Evolutionary conservation across 768 basidiomycete genomes (phyloP).

Genomic region (Lactarius tabidus): DNA sequence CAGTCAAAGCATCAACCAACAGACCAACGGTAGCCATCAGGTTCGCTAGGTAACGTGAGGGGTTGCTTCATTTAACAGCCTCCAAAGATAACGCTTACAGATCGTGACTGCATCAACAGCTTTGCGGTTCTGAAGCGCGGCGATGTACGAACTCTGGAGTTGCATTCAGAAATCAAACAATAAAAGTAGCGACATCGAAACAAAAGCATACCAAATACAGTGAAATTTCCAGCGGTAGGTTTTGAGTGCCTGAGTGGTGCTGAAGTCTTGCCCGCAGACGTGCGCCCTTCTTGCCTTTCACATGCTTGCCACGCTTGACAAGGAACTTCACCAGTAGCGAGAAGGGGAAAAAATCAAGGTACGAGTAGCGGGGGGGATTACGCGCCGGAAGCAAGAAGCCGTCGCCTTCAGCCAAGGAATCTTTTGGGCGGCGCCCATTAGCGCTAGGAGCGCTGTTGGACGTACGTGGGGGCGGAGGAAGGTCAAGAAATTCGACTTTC

Average conservation of each 20-base stretch:
- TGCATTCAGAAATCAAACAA: slow-evolving; percentile 14
- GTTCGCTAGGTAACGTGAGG: slow-evolving; percentile 35
- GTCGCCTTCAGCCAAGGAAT: slow-evolving; percentile 39
- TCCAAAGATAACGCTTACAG: slow-evolving; percentile 39
- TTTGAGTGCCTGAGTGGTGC: slow-evolving; percentile 44
- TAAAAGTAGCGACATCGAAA: neutral
- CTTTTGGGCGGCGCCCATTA: slow-evolving; percentile 11
- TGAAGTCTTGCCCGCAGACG: slow-evolving; percentile 48
- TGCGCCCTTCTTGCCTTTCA: slow-evolving; percentile 63
- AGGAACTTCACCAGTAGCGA: slow-evolving; percentile 51
- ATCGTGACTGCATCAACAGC: slow-evolving; percentile 54
- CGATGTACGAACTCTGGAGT: slow-evolving; percentile 66
- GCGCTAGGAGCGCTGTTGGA: slow-evolving; percentile 5
- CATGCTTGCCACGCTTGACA: slow-evolving; percentile 43
- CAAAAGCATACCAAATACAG: slow-evolving; percentile 52
- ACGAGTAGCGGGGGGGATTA: slow-evolving; percentile 54
- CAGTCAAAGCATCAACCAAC: slow-evolving; percentile 62
- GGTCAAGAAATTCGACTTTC: slow-evolving; percentile 14
- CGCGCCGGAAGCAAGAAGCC: slow-evolving; percentile 47
- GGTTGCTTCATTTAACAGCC: neutral
- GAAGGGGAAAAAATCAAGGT: slow-evolving; percentile 69
- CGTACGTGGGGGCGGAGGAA: slow-evolving; percentile 14
- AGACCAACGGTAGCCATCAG: slow-evolving; percentile 48
- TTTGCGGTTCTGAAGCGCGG: slow-evolving; percentile 55
- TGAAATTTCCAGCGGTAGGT: slow-evolving; percentile 65